Base-by-base conservation (phyloP, 2,329 filamentous ascomycete genomes). In the Aureobasidium lini region DNA sequence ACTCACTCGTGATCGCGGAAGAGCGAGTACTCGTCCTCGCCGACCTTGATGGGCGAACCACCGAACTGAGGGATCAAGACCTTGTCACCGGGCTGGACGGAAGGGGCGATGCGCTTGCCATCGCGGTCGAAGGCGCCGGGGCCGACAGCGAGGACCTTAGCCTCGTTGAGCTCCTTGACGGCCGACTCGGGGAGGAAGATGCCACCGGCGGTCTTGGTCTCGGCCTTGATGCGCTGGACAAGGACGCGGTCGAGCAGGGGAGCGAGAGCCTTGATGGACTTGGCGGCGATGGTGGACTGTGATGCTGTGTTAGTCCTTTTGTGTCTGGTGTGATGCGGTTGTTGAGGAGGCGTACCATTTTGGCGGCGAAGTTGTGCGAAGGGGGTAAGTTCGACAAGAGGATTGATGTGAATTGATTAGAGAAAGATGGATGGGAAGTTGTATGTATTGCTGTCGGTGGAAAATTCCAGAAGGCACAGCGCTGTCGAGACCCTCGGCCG, bases 1-100 rank as follows among this genome's bases (percentile, higher is more conserved):
- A 88, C 92, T 79, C 86, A 97, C 93, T 99, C 94, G 81, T 91
- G 89, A 78, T 99, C 94, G 71, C 94, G 85, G 88, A 96, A 99
- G 65, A 99, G 85, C 65, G 88, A 86, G 81, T 85, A 97, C 80
- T 99, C 94, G 67, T 97, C 91, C 70, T 99, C 93, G 68, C 93
- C 94, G 68, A 97, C 90, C 85, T 97, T 97, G 76, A 99, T 86
- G 65, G 93, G 88, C 72, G 88, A 94, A 65, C 94, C 94, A 71
- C 94, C 94, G 72, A 87, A 99, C 90, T 95, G 69, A 68, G 94
- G 94, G 74, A 97, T 96, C 79, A 99, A 79, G 63, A 99, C 94
- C 71, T 89, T 89, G 80, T 99, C 94, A 66, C 94, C 94, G 50
- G 86, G 78, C 67, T 80, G 66, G 61, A 97, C 94, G 69, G 90